Percentiles rank a stretch among this genome's conserved stretches.
These are phyloP conservation scores for Wickerhamiella kurtzmanii DNA, from an alignment of 805 yeast species.

Conservation along the genomic window DNA sequence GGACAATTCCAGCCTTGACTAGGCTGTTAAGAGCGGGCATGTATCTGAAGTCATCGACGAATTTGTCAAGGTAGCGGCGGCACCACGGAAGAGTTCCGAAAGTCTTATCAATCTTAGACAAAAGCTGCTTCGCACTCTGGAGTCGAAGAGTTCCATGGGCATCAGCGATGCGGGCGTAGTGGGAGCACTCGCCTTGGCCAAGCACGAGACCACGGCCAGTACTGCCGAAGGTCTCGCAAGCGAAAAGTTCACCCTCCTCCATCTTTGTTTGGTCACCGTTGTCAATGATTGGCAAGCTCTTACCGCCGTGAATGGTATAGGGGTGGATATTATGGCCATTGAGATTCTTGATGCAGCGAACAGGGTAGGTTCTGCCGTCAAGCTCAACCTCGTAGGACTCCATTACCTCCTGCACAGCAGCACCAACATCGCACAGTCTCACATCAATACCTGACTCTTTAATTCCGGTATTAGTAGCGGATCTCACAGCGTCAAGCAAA, in stretches of 20 bases:
- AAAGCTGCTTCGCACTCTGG: slow-evolving; percentile 55
- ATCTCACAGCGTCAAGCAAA: slow-evolving; percentile 72
- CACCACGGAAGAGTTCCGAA: slow-evolving; percentile 97
- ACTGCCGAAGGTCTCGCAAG: slow-evolving; percentile 95
- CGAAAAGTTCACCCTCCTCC: slow-evolving; percentile 98
- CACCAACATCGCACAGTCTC: slow-evolving; percentile 88
- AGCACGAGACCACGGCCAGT: slow-evolving; percentile 90
- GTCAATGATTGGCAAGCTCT: slow-evolving; percentile 90
- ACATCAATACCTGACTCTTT: slow-evolving; percentile 93
- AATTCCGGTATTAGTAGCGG: slow-evolving; percentile 88
- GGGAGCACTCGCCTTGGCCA: slow-evolving; percentile 85
- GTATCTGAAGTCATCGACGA: slow-evolving; percentile 78
- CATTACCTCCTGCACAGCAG: slow-evolving; percentile 92
- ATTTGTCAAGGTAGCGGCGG: slow-evolving; percentile 80
- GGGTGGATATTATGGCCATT: slow-evolving; percentile 89
- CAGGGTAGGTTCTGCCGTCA: slow-evolving; percentile 70
- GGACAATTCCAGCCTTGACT: slow-evolving; percentile 75
- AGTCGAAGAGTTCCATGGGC: slow-evolving; percentile 38
- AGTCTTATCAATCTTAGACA: slow-evolving; percentile 56
- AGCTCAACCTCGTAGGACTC: slow-evolving; percentile 89
- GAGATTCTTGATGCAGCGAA: slow-evolving; percentile 80
- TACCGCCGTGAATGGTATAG: slow-evolving; percentile 82
- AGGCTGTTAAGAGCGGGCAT: slow-evolving; percentile 72
- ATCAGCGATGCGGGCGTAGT: slow-evolving; percentile 57
- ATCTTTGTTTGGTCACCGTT: slow-evolving; percentile 89